A percentile compares a stretch with the other conserved stretches of the same genome.
These are phyloP conservation scores for Claviceps sp. DNA, from an alignment of 2,329 filamentous ascomycete genomes.

Conservation along the genomic window DNA sequence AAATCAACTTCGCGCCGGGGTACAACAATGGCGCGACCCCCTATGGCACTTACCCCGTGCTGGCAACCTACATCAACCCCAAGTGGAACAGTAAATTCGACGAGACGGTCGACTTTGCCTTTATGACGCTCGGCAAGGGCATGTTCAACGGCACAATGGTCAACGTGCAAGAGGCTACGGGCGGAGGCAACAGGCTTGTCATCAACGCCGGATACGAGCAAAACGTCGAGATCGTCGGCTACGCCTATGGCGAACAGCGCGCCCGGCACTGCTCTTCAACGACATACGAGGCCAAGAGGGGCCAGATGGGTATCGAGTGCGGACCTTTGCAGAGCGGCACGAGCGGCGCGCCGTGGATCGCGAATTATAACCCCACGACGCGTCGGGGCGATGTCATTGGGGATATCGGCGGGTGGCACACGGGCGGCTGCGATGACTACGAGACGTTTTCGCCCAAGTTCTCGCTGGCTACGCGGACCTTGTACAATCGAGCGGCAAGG, in stretches of 20 bases:
- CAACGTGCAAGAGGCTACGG: slow-evolving; percentile 6
- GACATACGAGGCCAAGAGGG: slow-evolving; percentile 5
- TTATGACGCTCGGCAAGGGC: slow-evolving; percentile 7
- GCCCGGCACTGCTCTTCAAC: slow-evolving; percentile 5
- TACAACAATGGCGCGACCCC: slow-evolving; percentile 6
- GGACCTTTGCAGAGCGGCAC: slow-evolving; percentile 5
- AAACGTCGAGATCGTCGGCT: slow-evolving; percentile 5
- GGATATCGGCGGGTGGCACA: slow-evolving; percentile 7
- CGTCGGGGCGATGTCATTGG: slow-evolving; percentile 5
- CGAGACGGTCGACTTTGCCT: slow-evolving; percentile 7
- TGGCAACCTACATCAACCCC: slow-evolving; percentile 2
- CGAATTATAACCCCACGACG: slow-evolving; percentile 4
- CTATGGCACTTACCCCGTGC: slow-evolving; percentile 7
- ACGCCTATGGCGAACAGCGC: slow-evolving; percentile 5
- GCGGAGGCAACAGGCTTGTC: slow-evolving; percentile 6
- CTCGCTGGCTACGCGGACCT: slow-evolving; percentile 1
- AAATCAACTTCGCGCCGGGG: slow-evolving; percentile 6
- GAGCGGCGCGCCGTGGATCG: slow-evolving; percentile 7
- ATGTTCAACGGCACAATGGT: slow-evolving; percentile 4
- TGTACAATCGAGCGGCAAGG: slow-evolving; percentile 1
- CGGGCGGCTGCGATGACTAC: slow-evolving; percentile 7
- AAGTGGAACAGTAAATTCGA: slow-evolving; percentile 3
- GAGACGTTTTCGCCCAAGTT: slow-evolving; percentile 5
- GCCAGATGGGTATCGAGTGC: slow-evolving; percentile 7
- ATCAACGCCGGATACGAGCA: slow-evolving; percentile 4